Percentiles rank a stretch among this genome's conserved stretches.
These are phyloP conservation scores for Trichosporon inkin DNA, from an alignment of 1,284 basidiomycete species.

Conservation along the genomic window DNA sequence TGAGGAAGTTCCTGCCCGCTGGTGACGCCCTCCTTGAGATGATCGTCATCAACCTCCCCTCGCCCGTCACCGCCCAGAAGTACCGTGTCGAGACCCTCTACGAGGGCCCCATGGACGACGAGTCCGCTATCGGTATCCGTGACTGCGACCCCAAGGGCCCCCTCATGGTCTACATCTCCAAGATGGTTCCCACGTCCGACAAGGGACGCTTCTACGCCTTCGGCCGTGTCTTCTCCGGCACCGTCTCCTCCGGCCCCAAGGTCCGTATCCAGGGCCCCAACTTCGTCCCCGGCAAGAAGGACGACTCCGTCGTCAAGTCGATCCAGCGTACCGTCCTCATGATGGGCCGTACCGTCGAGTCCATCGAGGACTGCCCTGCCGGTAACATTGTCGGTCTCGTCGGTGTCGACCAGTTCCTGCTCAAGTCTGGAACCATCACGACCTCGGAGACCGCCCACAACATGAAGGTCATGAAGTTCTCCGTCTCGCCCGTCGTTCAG, in stretches of 20 bases:
- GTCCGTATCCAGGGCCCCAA: constrained; percentile 99
- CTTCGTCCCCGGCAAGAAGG: constrained; percentile 98
- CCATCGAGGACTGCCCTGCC: constrained; percentile 97
- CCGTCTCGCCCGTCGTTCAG: constrained; percentile 98
- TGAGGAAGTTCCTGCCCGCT: constrained; percentile 99
- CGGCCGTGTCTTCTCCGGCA: constrained; percentile 99
- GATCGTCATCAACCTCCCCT: constrained; percentile 99
- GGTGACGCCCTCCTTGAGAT: constrained; percentile 99
- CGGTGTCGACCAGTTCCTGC: constrained; percentile 99
- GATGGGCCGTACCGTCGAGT: constrained; percentile 99
- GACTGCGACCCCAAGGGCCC: constrained; percentile 97
- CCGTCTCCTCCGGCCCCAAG: constrained; percentile 94
- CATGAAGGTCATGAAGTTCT: constrained; percentile 99
- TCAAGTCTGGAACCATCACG: constrained; percentile 98
- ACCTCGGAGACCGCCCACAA: constrained; percentile 98
- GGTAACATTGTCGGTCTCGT: constrained; percentile 99
- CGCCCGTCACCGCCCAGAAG: constrained; percentile 91
- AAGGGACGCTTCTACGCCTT: constrained; percentile 99
- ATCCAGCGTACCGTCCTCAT: constrained; percentile 98
- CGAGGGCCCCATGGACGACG: constrained; percentile 99
- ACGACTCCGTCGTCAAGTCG: constrained; percentile 96
- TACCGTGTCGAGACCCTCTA: constrained; percentile 99
- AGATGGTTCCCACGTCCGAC: constrained; percentile 99
- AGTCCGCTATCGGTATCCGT: constrained; percentile 96
- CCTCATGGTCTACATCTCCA: constrained; percentile 97